Base-by-base conservation (phyloP, 306 rosid species). In the Cicer pinnatifidum region DNA sequence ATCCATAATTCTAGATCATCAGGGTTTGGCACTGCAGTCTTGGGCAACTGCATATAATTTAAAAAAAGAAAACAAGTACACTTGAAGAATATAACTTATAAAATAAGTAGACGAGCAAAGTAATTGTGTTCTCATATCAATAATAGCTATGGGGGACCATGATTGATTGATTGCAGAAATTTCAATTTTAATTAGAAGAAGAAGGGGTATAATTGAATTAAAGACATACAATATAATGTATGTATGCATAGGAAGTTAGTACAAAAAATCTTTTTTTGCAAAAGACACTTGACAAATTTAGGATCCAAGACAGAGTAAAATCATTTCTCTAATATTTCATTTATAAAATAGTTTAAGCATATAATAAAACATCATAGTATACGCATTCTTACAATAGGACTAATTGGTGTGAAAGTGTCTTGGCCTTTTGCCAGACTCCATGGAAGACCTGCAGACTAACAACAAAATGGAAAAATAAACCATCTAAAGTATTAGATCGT, bases 371-470 rank as follows among this genome's bases (percentile, higher is more conserved):
- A 75, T 68, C 68, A 68, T n/a, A 40, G 75, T 33, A 40, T 47
- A 69, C 67, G 48, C 54, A 66, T 67, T 17, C 80, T 76, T 69
- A 80, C 94, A 82, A 88, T 81, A 19, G 87, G 88, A 81, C 98
- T 86, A 64, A 93, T 93, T 70, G 98, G 98, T 6, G 98, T 93
- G 85, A 93, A 93, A 48, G 97, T 93, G 78, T 91, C 98, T 87
- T 89, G 96, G 82, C 97, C 97, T 78, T 93, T 93, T 12, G 98
- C 93, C 53, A 89, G 46, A 45, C 86, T 84, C 98, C 98, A 93
- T 77, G 98, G 98, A 89, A 91, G 97, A 80, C 97, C 97, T 86
- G 94, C 96, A 86, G 98, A 89, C 98, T 93, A 83, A 71, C 58
- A 75, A 50, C 44, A 63, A 52, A 82, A 44, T 19, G 13, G 41